These are phyloP conservation scores for Irpex sp. DNA, from an alignment of 1,284 basidiomycete genomes.

Conservation along the genomic window DNA sequence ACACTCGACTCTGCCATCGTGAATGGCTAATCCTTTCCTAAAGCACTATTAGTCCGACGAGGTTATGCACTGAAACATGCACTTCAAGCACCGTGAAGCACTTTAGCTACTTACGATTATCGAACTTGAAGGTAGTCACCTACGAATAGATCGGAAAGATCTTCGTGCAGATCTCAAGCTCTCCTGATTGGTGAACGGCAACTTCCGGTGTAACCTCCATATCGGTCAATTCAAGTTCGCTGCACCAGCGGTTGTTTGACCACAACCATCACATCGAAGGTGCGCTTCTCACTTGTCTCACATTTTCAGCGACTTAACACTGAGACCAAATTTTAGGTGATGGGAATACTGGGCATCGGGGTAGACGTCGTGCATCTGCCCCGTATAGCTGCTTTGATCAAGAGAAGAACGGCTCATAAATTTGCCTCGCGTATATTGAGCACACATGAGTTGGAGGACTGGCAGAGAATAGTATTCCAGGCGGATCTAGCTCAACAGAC, in stretches of 20 bases:
- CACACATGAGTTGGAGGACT: slow-evolving; percentile 41
- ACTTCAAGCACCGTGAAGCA: neutral
- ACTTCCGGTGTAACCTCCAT: neutral
- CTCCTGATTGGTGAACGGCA: neutral
- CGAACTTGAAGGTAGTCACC: neutral
- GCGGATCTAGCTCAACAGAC: slow-evolving; percentile 21
- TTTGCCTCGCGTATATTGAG: slow-evolving; percentile 65
- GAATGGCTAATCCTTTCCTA: neutral
- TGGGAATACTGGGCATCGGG: slow-evolving; percentile 30
- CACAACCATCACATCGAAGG: neutral
- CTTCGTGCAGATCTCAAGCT: neutral
- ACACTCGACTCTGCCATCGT: slow-evolving; percentile 23
- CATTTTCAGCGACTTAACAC: neutral
- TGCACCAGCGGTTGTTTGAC: neutral
- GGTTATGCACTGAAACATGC: too few species aligned
- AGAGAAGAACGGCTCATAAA: slow-evolving; percentile 41
- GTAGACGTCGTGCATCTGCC: slow-evolving; percentile 72
- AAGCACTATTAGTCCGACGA: too few species aligned
- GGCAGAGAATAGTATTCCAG: slow-evolving; percentile 28
- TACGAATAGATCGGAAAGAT: neutral
- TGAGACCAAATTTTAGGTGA: neutral
- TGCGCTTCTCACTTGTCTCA: neutral
- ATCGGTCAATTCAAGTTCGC: neutral
- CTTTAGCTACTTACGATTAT: too few species aligned
- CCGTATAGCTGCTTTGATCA: slow-evolving; percentile 53